phyloP scores from a whole-genome alignment of 768 basidiomycete species.

The Clavaria fumosa region DNA sequence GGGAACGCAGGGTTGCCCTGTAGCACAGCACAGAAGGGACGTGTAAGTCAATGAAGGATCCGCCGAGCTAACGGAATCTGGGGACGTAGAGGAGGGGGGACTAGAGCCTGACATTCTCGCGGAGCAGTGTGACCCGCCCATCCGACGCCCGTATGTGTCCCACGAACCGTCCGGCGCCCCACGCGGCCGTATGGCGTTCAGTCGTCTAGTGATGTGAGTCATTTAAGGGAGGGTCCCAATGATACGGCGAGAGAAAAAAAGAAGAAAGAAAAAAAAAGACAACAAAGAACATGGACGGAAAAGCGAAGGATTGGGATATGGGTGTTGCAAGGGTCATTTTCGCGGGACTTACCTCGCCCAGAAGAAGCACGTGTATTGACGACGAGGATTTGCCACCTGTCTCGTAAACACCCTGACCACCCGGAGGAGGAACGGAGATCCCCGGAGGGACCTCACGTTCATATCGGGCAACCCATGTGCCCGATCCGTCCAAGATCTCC shows the following conservation, averaged over 20 bases:
- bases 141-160: constrained; percentile 46
- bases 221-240: too few species aligned
- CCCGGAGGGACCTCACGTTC: constrained; percentile 18
- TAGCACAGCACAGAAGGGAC: not conserved
- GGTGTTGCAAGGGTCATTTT: constrained; percentile 4
- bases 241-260: too few species aligned
- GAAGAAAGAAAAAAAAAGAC: too few species aligned
- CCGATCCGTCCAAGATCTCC: constrained; percentile 21
- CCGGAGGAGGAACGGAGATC: constrained; percentile 4
- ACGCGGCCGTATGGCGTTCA: constrained; percentile 29
- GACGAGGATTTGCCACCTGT: constrained; percentile 10
- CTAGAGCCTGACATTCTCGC: constrained; percentile 30
- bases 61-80: too few species aligned
- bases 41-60: too few species aligned
- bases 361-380: constrained; percentile 34
- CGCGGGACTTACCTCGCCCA: constrained; percentile 29
- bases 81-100: too few species aligned
- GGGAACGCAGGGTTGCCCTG: constrained; percentile 11
- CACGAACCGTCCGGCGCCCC: constrained; percentile 40
- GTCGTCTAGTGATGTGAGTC: constrained; percentile 25
- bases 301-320: too few species aligned
- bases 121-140: constrained; percentile 38
- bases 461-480: constrained; percentile 26
- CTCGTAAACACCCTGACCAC: not conserved
- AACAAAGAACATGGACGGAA: too few species aligned